Conservation (phyloP, 2,329 filamentous ascomycete species). For the Tolypocladium inflatum region DNA sequence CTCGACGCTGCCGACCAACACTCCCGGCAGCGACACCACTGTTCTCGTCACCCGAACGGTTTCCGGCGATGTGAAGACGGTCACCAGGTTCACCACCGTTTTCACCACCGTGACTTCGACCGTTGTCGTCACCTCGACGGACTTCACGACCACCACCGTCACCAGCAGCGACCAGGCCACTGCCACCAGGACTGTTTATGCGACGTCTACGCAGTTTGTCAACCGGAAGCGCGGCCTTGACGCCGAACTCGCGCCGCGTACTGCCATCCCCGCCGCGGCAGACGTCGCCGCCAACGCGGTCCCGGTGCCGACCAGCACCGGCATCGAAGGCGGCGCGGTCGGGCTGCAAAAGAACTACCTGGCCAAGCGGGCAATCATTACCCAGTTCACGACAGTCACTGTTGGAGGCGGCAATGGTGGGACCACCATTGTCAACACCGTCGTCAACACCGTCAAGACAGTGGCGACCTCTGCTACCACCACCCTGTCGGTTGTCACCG, state of each 20-base stretch:
- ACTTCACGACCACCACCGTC: conserved; percentile 25
- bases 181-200: conserved; percentile 24
- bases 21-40: conserved; percentile 9
- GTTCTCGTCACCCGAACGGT: conserved; percentile 20
- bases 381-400: conserved; percentile 20
- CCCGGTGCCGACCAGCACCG: conserved; percentile 6
- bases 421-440: conserved; percentile 16
- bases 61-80: conserved; percentile 14
- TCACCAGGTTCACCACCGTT: conserved; percentile 19
- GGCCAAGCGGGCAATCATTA: conserved; percentile 25
- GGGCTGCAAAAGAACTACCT: conserved; percentile 11
- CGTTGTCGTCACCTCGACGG: conserved; percentile 22
- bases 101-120: conserved; percentile 19
- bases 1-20: not conserved
- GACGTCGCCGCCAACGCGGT: conserved; percentile 8
- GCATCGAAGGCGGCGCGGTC: conserved; percentile 9
- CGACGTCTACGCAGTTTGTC: conserved; percentile 21
- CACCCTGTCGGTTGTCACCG: conserved; percentile 19
- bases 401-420: conserved; percentile 9
- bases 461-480: conserved; percentile 20
- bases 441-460: conserved; percentile 20
- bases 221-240: conserved; percentile 22
- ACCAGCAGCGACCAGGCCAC: conserved; percentile 23
- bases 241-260: conserved; percentile 14
- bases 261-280: conserved; percentile 10